Percentiles rank a stretch among this genome's conserved stretches.
Evolutionary conservation across 108 stramenopile genomes (phyloP).

Genomic region (Nitzschia sp.): DNA sequence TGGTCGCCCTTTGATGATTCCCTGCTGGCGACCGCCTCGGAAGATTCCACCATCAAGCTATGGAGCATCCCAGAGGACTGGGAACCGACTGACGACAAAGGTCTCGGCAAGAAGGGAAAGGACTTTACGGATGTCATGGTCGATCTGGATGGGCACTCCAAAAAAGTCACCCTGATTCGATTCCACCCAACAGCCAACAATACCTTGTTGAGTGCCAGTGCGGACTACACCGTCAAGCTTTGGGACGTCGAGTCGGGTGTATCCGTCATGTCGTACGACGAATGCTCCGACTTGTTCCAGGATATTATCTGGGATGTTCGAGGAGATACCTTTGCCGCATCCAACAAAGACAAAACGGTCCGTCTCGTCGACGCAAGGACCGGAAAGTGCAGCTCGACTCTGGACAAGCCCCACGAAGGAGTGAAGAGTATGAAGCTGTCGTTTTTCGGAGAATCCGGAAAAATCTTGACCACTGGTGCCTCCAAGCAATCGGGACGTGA

Average conservation of each 20-base stretch:
- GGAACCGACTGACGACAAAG: constrained; percentile 91
- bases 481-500: constrained; percentile 90
- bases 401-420: constrained; percentile 91
- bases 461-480: constrained; percentile 91
- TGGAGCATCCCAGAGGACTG: constrained; percentile 96
- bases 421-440: constrained; percentile 86
- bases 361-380: constrained; percentile 90
- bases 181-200: constrained; percentile 95
- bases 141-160: constrained; percentile 89
- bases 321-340: constrained; percentile 86
- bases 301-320: constrained; percentile 95
- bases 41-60: constrained; percentile 95
- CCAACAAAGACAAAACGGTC: constrained; percentile 96
- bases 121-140: constrained; percentile 86
- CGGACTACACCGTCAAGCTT: constrained; percentile 90
- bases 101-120: constrained; percentile 73
- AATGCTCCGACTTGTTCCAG: constrained; percentile 86
- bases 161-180: constrained; percentile 91
- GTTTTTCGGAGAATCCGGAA: constrained; percentile 87
- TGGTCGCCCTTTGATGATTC: constrained; percentile 97
- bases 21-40: constrained; percentile 90
- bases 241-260: constrained; percentile 94
- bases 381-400: constrained; percentile 41
- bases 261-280: constrained; percentile 63
- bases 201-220: constrained; percentile 81